Percentiles rank a stretch among this genome's conserved stretches.
Conservation (phyloP, 345 rosid species). For the Gossypium turneri region DNA sequence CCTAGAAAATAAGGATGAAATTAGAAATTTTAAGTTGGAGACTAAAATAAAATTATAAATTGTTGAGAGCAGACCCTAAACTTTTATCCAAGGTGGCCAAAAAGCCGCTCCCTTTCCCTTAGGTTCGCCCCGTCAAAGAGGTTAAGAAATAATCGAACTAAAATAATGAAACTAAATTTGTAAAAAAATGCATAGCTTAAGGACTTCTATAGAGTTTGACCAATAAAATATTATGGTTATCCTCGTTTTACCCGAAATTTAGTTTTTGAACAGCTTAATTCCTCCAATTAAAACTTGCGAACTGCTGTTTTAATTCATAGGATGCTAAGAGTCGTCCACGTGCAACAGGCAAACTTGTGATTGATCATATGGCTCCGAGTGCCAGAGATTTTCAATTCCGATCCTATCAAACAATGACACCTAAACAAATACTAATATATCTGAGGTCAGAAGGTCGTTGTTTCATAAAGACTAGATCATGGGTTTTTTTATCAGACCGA, state of each 20-base stretch:
- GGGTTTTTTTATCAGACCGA: background rate
- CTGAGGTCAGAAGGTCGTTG: background rate
- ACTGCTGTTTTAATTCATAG: background rate
- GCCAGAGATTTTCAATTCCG: background rate
- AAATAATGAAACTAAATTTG: too few species aligned
- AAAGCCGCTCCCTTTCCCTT: too few species aligned
- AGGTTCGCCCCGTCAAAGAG: too few species aligned
- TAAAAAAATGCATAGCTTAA: too few species aligned
- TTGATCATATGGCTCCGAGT: background rate
- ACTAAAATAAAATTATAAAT: too few species aligned
- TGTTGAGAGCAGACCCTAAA: too few species aligned
- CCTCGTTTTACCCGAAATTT: background rate
- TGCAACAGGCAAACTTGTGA: background rate
- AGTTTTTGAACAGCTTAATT: background rate
- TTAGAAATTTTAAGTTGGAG: too few species aligned
- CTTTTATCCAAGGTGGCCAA: too few species aligned
- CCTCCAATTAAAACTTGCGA: background rate
- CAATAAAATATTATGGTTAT: too few species aligned
- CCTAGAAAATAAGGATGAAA: too few species aligned
- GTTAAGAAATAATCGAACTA: too few species aligned
- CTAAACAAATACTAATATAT: background rate
- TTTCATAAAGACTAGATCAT: background rate
- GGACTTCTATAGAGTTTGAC: too few species aligned
- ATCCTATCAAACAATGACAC: background rate
- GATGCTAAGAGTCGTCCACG: background rate